Percentiles rank a stretch among this genome's conserved stretches.
These are phyloP conservation scores for Stagonosporopsis tanaceti DNA, from an alignment of 2,329 filamentous ascomycete species.

Conservation along the genomic window DNA sequence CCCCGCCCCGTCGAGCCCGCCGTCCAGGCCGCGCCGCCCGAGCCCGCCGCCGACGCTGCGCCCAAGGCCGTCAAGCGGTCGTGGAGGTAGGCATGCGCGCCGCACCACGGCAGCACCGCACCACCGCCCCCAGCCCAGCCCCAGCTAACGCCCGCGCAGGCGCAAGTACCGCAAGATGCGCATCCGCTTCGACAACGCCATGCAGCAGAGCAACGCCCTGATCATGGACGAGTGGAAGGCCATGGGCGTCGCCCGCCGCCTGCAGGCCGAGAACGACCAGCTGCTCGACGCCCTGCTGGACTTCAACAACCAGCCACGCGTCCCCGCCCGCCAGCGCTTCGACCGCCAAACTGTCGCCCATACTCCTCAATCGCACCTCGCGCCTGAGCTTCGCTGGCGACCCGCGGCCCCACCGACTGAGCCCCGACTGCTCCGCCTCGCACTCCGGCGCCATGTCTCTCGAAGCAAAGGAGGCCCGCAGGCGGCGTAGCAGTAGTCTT, in stretches of 20 bases:
- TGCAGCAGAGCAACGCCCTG: constrained; percentile 81
- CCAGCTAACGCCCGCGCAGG: constrained; percentile 41
- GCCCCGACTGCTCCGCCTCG: constrained; percentile 33
- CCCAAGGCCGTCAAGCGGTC: constrained; percentile 48
- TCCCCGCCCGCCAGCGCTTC: constrained; percentile 71
- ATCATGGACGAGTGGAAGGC: constrained; percentile 85
- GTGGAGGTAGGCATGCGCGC: constrained; percentile 42
- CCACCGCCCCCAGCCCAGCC: background rate
- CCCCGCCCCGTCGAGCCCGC: constrained; percentile 17
- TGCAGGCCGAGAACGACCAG: constrained; percentile 92
- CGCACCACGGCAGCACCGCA: too few species aligned
- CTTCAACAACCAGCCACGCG: constrained; percentile 83
- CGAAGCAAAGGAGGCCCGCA: constrained; percentile 68
- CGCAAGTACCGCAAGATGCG: constrained; percentile 97
- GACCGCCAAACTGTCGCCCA: constrained; percentile 96
- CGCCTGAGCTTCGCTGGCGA: constrained; percentile 84
- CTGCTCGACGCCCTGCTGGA: constrained; percentile 88
- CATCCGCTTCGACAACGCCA: constrained; percentile 76
- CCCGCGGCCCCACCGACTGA: constrained; percentile 60
- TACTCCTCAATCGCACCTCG: constrained; percentile 83
- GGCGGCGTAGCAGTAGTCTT: constrained; percentile 96
- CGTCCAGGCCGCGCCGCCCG: constrained; percentile 15
- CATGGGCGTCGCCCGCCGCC: constrained; percentile 78
- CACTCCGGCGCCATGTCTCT: constrained; percentile 44
- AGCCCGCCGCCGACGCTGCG: constrained; percentile 28